phyloP scores from a whole-genome alignment of 345 rosid species.

The Erucastrum elatum region DNA sequence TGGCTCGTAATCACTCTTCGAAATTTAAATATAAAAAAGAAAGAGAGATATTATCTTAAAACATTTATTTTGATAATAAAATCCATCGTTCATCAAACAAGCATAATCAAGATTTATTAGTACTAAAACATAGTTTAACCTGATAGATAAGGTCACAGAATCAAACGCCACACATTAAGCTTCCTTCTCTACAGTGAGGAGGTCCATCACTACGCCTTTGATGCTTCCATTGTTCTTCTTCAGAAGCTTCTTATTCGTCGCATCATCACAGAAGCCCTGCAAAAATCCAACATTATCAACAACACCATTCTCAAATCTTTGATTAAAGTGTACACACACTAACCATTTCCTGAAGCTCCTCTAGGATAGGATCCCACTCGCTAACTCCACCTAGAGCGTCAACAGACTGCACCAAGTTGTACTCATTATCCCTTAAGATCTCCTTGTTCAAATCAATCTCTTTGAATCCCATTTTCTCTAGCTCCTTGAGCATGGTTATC shows the following conservation, averaged over 20 bases:
- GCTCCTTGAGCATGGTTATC: slow-evolving; percentile 68
- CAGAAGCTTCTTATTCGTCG: not conserved
- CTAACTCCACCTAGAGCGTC: slow-evolving; percentile 75
- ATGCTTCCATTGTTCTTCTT: not conserved
- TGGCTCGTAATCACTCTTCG: not conserved
- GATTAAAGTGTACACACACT: slow-evolving; percentile 10
- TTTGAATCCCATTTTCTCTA: slow-evolving; percentile 93
- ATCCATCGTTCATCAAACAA: not conserved
- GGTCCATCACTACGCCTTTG: not conserved
- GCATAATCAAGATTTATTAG: not conserved
- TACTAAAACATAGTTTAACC: not conserved
- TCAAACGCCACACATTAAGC: not conserved
- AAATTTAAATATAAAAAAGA: not conserved
- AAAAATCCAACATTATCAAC: not conserved
- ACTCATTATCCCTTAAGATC: slow-evolving; percentile 68
- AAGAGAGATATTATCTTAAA: not conserved
- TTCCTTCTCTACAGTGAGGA: not conserved
- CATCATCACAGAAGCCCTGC: not conserved
- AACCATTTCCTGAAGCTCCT: slow-evolving; percentile 91
- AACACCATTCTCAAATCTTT: not conserved
- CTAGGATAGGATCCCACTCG: slow-evolving; percentile 89
- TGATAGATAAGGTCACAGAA: not conserved
- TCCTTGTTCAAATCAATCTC: slow-evolving; percentile 86
- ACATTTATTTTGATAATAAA: not conserved
- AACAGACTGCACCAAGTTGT: slow-evolving; percentile 71